Conservation (phyloP, 495 filamentous ascomycete species). For the Xylaria flabelliformis region DNA sequence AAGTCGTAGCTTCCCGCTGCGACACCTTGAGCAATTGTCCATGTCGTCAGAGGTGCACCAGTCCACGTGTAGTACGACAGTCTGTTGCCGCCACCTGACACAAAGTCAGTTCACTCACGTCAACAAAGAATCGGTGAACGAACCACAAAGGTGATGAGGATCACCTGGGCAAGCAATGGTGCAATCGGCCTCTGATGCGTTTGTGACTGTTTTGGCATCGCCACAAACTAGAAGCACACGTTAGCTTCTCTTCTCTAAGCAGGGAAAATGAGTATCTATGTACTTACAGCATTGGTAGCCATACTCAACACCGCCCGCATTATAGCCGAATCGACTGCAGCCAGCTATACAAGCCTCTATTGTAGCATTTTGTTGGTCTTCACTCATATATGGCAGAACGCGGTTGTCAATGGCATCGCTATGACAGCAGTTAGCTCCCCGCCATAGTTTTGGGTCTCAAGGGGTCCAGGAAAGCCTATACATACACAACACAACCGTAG, state of each 20-base stretch:
- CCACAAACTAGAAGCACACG: constrained; percentile 43
- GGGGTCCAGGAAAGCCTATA: not conserved
- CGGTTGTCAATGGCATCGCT: constrained; percentile 52
- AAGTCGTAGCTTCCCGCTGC: constrained; percentile 53
- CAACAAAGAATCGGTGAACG: not conserved
- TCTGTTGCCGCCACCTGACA: constrained; percentile 51
- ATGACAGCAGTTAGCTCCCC: constrained; percentile 48
- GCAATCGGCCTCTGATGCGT: constrained; percentile 48
- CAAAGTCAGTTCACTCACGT: not conserved
- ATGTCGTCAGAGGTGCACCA: constrained; percentile 43
- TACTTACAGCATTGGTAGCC: constrained; percentile 57
- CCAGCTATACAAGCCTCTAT: constrained; percentile 57
- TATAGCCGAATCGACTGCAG: constrained; percentile 47
- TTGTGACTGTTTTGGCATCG: constrained; percentile 31
- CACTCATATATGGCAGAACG: constrained; percentile 54
- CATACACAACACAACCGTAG: constrained; percentile 29
- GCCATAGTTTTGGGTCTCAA: not conserved
- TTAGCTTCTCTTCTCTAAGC: not conserved
- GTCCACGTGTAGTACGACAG: constrained; percentile 52
- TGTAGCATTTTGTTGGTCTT: constrained; percentile 48
- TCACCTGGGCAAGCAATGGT: constrained; percentile 51
- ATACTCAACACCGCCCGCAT: constrained; percentile 62
- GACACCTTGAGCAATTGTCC: constrained; percentile 45
- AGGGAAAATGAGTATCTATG: constrained; percentile 52
- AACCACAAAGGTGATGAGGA: constrained; percentile 26